Base-by-base conservation (phyloP, 2,329 filamentous ascomycete species). In the Stagonosporopsis rhizophila region DNA sequence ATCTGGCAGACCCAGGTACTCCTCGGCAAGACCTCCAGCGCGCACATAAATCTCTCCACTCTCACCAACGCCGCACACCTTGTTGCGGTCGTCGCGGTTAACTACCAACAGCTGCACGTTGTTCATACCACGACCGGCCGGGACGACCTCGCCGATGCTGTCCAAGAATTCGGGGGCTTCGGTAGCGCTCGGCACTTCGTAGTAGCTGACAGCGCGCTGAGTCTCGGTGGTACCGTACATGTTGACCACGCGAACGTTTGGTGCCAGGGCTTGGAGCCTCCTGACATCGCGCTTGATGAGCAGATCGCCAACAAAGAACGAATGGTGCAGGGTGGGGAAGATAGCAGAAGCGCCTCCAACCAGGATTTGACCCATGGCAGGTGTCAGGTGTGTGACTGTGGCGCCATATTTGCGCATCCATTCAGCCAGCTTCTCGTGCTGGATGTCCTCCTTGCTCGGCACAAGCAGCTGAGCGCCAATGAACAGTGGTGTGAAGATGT, bases 341-440 rank as follows among this genome's bases (percentile, higher is more conserved):
- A 90, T 77, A 0, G 91, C 87, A 3, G 80, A 88, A 22, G 92
- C 90, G 64, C 90, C 91, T 39, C 92, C 93, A n/a, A 94, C 88
- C 2, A 98, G 80, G 59, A 98, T 95, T 67, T 97, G 91, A 52
- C 93, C 93, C 93, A 98, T 97, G 54, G 95, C 95, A 9, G 95
- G 95, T 1, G 95, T 99, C 35, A 98, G 79, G 76, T 98, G 95
- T 12, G 89, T 92, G 19, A 92, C 90, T 15, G 88, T 96, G 2
- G 90, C 86, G 52, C 83, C 79, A 70, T 90, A 85, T 48, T 89
- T 85, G 48, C 83, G 82, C 83, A 97, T 91, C 95, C 95, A 99
- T 70, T 96, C 92, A 4, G 89, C 89, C 14, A 97, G 81, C 67
- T 83, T 87, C 77, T 96, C 93, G 73, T 97, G 90, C 50, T 89